These are phyloP conservation scores for Dendrocalamus latiflorus DNA, from an alignment of 202 grass and related monocot genomes.

Conservation along the genomic window DNA sequence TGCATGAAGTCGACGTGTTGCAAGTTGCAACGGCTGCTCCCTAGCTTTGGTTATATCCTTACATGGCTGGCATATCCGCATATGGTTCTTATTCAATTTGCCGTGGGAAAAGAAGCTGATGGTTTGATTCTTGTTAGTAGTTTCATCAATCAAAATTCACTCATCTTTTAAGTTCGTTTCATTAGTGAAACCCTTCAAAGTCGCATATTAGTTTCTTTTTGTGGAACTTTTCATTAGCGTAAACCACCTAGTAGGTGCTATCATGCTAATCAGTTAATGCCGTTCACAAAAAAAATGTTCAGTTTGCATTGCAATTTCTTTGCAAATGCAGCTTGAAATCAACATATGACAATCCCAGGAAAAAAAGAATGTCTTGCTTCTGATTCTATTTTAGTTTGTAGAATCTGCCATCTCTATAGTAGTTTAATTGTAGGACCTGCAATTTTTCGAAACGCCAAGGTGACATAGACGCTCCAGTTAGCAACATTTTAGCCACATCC, in stretches of 20 bases:
- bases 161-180: background rate
- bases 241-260: background rate
- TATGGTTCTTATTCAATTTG: background rate
- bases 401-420: too few relatives aligned
- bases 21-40: too few relatives aligned
- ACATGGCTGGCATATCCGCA: background rate
- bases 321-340: conserved; percentile 2
- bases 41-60: too few relatives aligned
- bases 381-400: background rate
- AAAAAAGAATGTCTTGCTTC: background rate
- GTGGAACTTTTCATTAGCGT: background rate
- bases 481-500: background rate
- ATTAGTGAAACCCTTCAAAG: background rate
- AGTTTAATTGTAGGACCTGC: background rate
- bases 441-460: background rate
- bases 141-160: background rate
- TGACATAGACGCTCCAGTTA: background rate
- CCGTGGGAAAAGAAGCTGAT: background rate
- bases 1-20: too few relatives aligned
- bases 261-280: background rate
- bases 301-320: background rate
- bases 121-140: background rate
- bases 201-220: background rate
- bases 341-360: background rate
- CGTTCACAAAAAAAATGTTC: background rate